Percentiles rank a stretch among this genome's conserved stretches.
Conservation (phyloP, 2,329 filamentous ascomycete genomes). For the Arthrobotrys musiformis region DNA sequence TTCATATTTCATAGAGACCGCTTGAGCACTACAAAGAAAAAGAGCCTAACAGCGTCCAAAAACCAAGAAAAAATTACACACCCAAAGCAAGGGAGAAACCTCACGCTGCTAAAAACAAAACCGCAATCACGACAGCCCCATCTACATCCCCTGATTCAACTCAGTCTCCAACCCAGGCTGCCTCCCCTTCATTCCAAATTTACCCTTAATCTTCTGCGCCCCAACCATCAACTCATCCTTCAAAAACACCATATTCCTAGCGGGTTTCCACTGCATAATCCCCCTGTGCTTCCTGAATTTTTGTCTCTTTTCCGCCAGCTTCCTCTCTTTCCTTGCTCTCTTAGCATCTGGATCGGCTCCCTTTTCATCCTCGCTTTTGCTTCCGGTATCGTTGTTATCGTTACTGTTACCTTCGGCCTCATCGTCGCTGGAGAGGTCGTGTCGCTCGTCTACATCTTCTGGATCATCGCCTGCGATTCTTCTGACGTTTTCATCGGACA, state of each 20-base stretch:
- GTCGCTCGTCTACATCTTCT: conserved; percentile 58
- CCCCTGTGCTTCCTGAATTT: conserved; percentile 81
- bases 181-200: conserved; percentile 80
- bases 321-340: conserved; percentile 58
- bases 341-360: conserved; percentile 53
- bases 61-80: not conserved
- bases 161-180: conserved; percentile 91
- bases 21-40: too few species aligned
- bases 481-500: conserved; percentile 58
- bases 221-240: conserved; percentile 84
- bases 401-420: conserved; percentile 61
- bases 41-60: too few species aligned
- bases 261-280: conserved; percentile 93
- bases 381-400: conserved; percentile 61
- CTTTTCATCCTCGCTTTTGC: conserved; percentile 59
- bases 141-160: conserved; percentile 56
- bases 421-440: conserved; percentile 48
- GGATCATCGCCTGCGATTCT: conserved; percentile 50
- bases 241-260: conserved; percentile 84
- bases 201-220: conserved; percentile 77
- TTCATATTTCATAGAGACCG: too few species aligned
- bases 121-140: too few species aligned
- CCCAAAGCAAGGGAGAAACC: not conserved
- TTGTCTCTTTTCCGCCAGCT: conserved; percentile 66
- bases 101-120: not conserved